These are phyloP conservation scores for Coniochaeta ligniaria DNA, from an alignment of 2,329 filamentous ascomycete species.

Conservation along the genomic window DNA sequence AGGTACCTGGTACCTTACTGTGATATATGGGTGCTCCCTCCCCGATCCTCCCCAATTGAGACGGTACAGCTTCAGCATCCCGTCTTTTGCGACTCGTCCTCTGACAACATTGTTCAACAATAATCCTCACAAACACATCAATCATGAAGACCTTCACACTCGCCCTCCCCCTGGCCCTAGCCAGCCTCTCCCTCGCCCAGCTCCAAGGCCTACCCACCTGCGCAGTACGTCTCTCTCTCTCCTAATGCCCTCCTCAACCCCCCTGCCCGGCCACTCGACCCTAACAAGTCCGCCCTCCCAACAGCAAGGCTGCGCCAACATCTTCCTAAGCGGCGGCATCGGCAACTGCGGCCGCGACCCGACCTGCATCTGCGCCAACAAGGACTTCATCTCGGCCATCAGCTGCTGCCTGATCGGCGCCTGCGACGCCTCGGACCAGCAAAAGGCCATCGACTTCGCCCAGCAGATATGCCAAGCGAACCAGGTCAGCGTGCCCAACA, in stretches of 20 bases:
- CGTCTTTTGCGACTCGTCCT: not conserved
- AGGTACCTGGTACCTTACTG: too few relatives aligned
- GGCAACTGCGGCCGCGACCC: constrained; percentile 25
- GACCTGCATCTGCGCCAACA: constrained; percentile 34
- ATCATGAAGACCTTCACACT: constrained; percentile 38
- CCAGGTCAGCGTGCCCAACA: constrained; percentile 24
- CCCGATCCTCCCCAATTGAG: not conserved
- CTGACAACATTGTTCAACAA: constrained; percentile 1
- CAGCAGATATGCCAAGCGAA: constrained; percentile 21
- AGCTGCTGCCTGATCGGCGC: constrained; percentile 25
- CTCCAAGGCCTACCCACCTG: constrained; percentile 39
- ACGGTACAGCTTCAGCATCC: not conserved
- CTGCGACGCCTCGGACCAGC: constrained; percentile 21
- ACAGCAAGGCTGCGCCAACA: constrained; percentile 22
- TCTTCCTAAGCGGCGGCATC: constrained; percentile 21
- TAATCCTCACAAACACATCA: constrained; percentile 8
- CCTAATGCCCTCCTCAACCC: not conserved
- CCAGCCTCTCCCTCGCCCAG: constrained; percentile 46
- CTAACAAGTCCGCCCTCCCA: not conserved
- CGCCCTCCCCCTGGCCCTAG: constrained; percentile 41
- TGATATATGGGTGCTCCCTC: not conserved
- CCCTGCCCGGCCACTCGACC: too few relatives aligned
- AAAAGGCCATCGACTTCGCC: constrained; percentile 21
- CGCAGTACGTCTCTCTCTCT: constrained; percentile 39
- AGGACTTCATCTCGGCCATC: constrained; percentile 30